Base-by-base conservation (phyloP, 495 filamentous ascomycete species). In the Penicillium robsamsonii region DNA sequence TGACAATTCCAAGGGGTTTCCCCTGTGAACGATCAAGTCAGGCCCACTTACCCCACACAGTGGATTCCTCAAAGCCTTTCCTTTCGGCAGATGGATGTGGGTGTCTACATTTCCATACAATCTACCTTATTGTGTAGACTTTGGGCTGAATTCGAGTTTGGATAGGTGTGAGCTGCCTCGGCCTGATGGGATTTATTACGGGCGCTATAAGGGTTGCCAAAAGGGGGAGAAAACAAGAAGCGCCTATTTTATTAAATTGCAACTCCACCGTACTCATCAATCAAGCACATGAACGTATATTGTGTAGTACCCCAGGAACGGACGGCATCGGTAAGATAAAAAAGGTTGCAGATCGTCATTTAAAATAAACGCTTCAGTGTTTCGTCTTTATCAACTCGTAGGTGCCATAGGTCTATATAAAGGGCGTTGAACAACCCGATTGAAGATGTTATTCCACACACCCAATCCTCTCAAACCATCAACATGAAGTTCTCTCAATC, bases 311-410 rank as follows among this genome's bases (percentile, higher is more conserved):
- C 33, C 33, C 13, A 35, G 33, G 12, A 35, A 35, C 13, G 33
- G 33, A 11, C 5, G 33, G 33, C 33, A 13, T 40, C 15, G 18
- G n/a, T 47, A 38, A 13, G 12, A 18, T 11, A 13, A 58, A 40
- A n/a, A 38, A 40, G 48, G 58, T 58, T 57, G 61, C 58, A 50
- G 58, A 64, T 56, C 58, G 30, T 15, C 20, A 29, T 44, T 11
- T 35, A 13, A 15, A 29, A 46, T 31, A 50, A 51, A 54, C 50
- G 30, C 31, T 44, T 37, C 49, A 29, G 25, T 9, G 62, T 56
- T 64, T 64, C 44, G 38, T 20, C 47, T 58, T 61, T 22, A 61
- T 50, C 40, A 46, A 35, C 12, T 35, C 33, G 13, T 37, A 37
- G 4, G n/a, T 37, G 13, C 13, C 24, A 13, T 11, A 49, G 41